These are phyloP conservation scores for Dactylorhiza incarnata DNA, from an alignment of 106 monocot genomes.

Conservation along the genomic window DNA sequence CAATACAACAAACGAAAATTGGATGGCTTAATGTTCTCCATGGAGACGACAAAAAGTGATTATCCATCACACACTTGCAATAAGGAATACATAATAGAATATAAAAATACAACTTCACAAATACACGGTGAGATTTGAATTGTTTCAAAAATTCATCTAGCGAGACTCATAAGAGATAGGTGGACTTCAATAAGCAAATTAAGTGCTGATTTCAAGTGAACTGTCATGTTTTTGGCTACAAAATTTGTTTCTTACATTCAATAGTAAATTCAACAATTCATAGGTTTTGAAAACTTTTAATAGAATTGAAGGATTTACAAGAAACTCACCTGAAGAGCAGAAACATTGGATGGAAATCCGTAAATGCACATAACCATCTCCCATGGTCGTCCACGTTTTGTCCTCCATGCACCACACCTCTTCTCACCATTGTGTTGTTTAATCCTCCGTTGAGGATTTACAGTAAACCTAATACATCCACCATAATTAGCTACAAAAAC, in stretches of 20 bases:
- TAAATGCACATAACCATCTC: constrained; percentile 96
- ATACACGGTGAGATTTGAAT: background rate
- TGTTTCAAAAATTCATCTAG: background rate
- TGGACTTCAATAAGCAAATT: background rate
- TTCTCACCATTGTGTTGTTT: constrained; percentile 93
- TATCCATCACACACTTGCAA: background rate
- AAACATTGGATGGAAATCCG: constrained; percentile 79
- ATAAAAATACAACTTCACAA: background rate
- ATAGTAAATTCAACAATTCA: background rate
- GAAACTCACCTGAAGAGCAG: constrained; percentile 68
- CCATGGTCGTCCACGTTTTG: constrained; percentile 79
- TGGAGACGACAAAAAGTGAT: background rate
- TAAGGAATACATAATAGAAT: background rate
- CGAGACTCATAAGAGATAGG: background rate
- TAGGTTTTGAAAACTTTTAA: background rate
- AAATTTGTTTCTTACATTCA: background rate
- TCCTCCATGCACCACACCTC: constrained; percentile 64
- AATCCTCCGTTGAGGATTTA: constrained; percentile 77
- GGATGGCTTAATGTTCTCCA: background rate
- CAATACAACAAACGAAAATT: background rate
- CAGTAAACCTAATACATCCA: constrained; percentile 43
- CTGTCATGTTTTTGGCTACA: background rate
- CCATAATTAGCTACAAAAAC: constrained; percentile 5
- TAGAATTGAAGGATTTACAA: background rate
- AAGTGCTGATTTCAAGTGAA: background rate